These are phyloP conservation scores for Triticum monococcum DNA, from an alignment of 176 grass and related monocot species.

Conservation along the genomic window DNA sequence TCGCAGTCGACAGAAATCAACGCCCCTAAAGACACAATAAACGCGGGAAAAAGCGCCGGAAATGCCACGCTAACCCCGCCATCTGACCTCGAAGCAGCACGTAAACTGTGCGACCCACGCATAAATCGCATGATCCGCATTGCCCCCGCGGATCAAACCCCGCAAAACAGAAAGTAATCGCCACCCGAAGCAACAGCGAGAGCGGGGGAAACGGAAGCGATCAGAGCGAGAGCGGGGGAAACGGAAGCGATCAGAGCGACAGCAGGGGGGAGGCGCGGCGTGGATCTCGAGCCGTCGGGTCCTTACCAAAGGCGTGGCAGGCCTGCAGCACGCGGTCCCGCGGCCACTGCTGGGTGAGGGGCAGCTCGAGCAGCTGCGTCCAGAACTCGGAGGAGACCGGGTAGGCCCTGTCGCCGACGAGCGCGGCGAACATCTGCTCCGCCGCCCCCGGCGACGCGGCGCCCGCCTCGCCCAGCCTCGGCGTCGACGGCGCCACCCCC, in stretches of 20 bases:
- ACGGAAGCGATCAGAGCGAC: neutral
- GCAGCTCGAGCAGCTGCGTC: conserved; percentile 87
- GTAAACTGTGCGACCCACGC: neutral
- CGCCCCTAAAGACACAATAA: neutral
- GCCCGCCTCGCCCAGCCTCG: conserved; percentile 43
- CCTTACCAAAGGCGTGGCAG: conserved; percentile 80
- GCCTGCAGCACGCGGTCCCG: conserved; percentile 88
- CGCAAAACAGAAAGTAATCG: neutral
- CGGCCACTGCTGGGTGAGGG: conserved; percentile 89
- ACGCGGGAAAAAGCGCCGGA: neutral
- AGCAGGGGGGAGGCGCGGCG: neutral
- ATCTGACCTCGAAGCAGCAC: neutral
- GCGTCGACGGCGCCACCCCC: conserved; percentile 91
- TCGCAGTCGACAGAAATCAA: conserved; percentile 5
- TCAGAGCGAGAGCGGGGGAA: neutral
- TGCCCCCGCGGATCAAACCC: conserved; percentile 9
- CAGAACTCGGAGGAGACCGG: conserved; percentile 93
- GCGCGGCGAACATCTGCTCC: conserved; percentile 80
- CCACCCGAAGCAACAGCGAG: neutral
- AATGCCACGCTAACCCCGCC: neutral
- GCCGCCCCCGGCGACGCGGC: conserved; percentile 41
- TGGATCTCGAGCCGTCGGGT: conserved; percentile 29
- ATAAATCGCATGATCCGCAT: conserved; percentile 35
- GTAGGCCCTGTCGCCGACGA: conserved; percentile 74
- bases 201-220: neutral